These are phyloP conservation scores for Phytophthora fragariaefolia DNA, from an alignment of 352 stramenopile species.

Conservation along the genomic window DNA sequence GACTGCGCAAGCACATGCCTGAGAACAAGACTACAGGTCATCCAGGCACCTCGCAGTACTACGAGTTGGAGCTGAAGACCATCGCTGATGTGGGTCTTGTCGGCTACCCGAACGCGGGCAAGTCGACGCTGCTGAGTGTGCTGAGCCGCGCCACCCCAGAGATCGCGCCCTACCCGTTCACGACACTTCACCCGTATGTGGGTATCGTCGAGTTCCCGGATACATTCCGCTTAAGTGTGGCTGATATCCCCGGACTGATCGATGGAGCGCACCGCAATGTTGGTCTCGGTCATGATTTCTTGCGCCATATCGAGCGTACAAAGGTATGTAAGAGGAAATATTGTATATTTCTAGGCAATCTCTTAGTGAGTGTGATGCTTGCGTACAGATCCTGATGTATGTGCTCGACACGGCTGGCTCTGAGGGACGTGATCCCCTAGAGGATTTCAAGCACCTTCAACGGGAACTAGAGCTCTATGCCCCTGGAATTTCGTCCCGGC, in stretches of 20 bases:
- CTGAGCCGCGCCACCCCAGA: conserved; percentile 94
- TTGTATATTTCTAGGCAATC: neutral
- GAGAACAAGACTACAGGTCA: conserved; percentile 87
- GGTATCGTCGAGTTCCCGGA: conserved; percentile 96
- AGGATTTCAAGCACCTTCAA: conserved; percentile 83
- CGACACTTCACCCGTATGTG: conserved; percentile 96
- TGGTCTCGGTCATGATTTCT: conserved; percentile 98
- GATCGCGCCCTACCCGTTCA: conserved; percentile 98
- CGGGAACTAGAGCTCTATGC: conserved; percentile 89
- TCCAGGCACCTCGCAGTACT: conserved; percentile 93
- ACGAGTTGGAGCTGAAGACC: conserved; percentile 98
- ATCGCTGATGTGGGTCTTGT: conserved; percentile 99
- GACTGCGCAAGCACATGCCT: conserved; percentile 85
- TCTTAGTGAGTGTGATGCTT: neutral
- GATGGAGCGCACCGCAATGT: conserved; percentile 94
- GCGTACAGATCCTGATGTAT: conserved; percentile 81
- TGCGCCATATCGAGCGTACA: conserved; percentile 98
- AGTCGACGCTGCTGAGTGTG: conserved; percentile 95
- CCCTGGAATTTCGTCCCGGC: conserved; percentile 83
- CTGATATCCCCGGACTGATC: conserved; percentile 90
- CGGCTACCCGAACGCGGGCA: conserved; percentile 99
- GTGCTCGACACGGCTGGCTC: conserved; percentile 85
- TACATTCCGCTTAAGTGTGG: conserved; percentile 92
- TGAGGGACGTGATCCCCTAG: conserved; percentile 77
- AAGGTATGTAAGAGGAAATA: conserved; percentile 66